Base-by-base conservation (phyloP, 805 yeast species). In the Debaryomyces castellii region DNA sequence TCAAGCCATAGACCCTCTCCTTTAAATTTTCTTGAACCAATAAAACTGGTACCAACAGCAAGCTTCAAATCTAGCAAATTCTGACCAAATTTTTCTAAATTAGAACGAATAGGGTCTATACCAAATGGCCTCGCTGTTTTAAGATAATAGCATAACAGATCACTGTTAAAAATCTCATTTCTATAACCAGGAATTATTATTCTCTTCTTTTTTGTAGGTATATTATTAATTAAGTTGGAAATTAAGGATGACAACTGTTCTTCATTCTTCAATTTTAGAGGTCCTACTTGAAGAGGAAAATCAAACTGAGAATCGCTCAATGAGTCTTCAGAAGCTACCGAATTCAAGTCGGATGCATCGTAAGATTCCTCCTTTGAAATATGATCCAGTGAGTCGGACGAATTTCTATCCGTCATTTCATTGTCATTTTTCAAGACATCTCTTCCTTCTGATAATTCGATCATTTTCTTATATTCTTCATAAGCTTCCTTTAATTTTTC, bases 1-100 rank as follows among this genome's bases (percentile, higher is more conserved):
- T 73, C 77, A 39, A 69, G 69, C 75, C 75, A 71, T 70, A 69
- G 63, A 3, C 67, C 68, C 44, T 70, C 74, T 45, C 71, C 66
- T 43, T 55, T 68, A 50, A 73, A 73, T 49, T 67, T 69, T 45
- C 54, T 63, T 5, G 63, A 55, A 14, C 59, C 58, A 38, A 71
- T 54, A 35, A 71, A 53, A 3, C 68, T 65, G 3, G 69, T 62
- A 1, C 67, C 64, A 0, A 54, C 47, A 5, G 71, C 48, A 9
- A 72, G 50, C 43, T 63, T 68, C 44, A 55, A 49, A 47, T 72
- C 74, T 11, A 71, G 20, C 8, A 73, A 58, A 1, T 59, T 49
- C 53, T 73, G 77, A 7, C 77, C 77, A 49, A 72, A 60, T 41
- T 60, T 64, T 46, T 73, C 77, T 7, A 71, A 48, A 41, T 65